A percentile compares a stretch with the other conserved stretches of the same genome.
Conservation (phyloP, 108 stramenopile species). For the Skeletonema menzelii region DNA sequence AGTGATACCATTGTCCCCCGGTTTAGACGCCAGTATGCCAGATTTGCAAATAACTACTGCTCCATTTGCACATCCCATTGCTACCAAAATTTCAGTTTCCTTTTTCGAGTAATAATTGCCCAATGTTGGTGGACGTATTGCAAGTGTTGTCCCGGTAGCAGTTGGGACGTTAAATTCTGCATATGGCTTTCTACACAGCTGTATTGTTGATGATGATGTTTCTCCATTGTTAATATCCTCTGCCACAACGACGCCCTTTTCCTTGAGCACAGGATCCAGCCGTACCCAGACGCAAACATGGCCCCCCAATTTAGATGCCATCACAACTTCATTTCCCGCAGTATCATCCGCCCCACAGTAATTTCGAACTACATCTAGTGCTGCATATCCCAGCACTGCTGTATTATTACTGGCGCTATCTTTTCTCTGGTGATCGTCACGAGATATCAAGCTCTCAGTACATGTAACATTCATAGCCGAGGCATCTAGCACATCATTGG, state of each 20-base stretch:
- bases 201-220: background rate
- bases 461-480: slow-evolving; percentile 20
- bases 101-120: slow-evolving; percentile 31
- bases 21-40: slow-evolving; percentile 18
- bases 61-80: slow-evolving; percentile 45
- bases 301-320: slow-evolving; percentile 36
- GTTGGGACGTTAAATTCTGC: slow-evolving; percentile 22
- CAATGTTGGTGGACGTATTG: slow-evolving; percentile 42
- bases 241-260: slow-evolving; percentile 3
- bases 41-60: slow-evolving; percentile 25
- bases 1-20: slow-evolving; percentile 11
- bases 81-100: slow-evolving; percentile 30
- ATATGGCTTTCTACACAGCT: slow-evolving; percentile 9
- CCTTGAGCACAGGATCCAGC: slow-evolving; percentile 11
- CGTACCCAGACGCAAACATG: slow-evolving; percentile 36
- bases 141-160: slow-evolving; percentile 46
- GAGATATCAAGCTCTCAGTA: slow-evolving; percentile 26
- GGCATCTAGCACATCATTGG: slow-evolving; percentile 30
- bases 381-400: slow-evolving; percentile 28
- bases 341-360: slow-evolving; percentile 24
- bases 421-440: background rate
- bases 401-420: background rate
- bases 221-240: background rate
- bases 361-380: slow-evolving; percentile 33
- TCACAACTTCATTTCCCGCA: slow-evolving; percentile 36